These are phyloP conservation scores for Suhomyces sp. DNA, from an alignment of 805 yeast genomes.

Conservation along the genomic window DNA sequence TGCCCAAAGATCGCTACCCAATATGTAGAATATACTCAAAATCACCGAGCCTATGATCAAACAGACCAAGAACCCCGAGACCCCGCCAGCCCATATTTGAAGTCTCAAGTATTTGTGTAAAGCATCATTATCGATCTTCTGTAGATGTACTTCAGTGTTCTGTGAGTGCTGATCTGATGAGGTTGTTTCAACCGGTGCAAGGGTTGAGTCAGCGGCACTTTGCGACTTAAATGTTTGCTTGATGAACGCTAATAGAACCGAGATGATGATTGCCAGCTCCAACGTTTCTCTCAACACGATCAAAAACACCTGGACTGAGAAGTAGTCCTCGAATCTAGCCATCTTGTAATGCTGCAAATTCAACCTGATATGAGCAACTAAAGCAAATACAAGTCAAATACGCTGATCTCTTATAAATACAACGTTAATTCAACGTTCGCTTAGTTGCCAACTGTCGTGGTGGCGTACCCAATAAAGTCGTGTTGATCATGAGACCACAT, in stretches of 20 bases:
- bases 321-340: constrained; percentile 19
- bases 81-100: constrained; percentile 46
- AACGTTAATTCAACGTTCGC: not conserved
- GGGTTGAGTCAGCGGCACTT: constrained; percentile 8
- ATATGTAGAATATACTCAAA: constrained; percentile 35
- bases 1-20: constrained; percentile 45
- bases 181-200: not conserved
- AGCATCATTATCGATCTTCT: not conserved
- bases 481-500: not conserved
- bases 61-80: constrained; percentile 38
- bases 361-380: not conserved
- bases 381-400: not conserved
- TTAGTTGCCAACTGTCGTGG: not conserved
- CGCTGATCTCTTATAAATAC: not conserved
- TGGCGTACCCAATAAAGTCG: not conserved
- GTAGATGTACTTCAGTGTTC: not conserved
- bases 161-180: not conserved
- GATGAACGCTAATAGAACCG: constrained; percentile 68
- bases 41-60: constrained; percentile 39
- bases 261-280: constrained; percentile 73
- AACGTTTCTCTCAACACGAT: constrained; percentile 71
- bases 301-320: constrained; percentile 72
- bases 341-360: not conserved
- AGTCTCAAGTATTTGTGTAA: constrained; percentile 22
- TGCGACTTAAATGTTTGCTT: constrained; percentile 47